A percentile compares a stretch with the other conserved stretches of the same genome.
phyloP scores from a whole-genome alignment of 83 land plant species.

The Larix sibirica region DNA sequence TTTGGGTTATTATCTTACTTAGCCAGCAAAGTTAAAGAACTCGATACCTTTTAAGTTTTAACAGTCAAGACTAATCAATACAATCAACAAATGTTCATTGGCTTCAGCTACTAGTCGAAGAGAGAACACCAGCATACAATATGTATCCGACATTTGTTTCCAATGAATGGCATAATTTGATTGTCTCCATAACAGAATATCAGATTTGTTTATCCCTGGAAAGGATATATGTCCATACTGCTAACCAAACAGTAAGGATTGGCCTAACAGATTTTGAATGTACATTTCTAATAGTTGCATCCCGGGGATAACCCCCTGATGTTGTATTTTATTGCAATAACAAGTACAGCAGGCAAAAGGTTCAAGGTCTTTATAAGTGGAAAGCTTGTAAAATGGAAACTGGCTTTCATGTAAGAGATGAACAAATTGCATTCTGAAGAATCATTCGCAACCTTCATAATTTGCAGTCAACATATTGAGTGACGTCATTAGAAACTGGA shows the following conservation, averaged over 20 bases:
- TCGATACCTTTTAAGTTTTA: too few relatives aligned
- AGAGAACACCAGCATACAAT: too few relatives aligned
- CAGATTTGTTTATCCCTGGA: neutral
- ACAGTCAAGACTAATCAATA: too few relatives aligned
- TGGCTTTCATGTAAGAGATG: neutral
- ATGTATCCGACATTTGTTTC: too few relatives aligned
- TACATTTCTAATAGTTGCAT: too few relatives aligned
- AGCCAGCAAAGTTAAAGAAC: too few relatives aligned
- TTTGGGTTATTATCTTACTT: too few relatives aligned
- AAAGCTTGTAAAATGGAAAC: neutral
- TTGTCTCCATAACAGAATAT: neutral
- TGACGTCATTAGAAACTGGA: conserved; percentile 61
- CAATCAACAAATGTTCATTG: too few relatives aligned
- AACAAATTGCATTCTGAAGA: neutral
- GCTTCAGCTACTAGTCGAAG: too few relatives aligned
- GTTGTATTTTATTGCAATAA: neutral
- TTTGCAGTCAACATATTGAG: neutral
- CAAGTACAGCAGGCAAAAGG: neutral
- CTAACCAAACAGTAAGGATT: neutral
- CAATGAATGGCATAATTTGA: neutral
- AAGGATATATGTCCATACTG: neutral
- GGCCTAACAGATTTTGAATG: neutral
- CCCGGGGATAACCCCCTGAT: too few relatives aligned
- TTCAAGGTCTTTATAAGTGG: neutral
- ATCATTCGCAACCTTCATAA: neutral